Percentiles rank a stretch among this genome's conserved stretches.
These are phyloP conservation scores for Backusella tarrabulga DNA, from an alignment of 192 early-diverging fungal genomes.

Conservation along the genomic window DNA sequence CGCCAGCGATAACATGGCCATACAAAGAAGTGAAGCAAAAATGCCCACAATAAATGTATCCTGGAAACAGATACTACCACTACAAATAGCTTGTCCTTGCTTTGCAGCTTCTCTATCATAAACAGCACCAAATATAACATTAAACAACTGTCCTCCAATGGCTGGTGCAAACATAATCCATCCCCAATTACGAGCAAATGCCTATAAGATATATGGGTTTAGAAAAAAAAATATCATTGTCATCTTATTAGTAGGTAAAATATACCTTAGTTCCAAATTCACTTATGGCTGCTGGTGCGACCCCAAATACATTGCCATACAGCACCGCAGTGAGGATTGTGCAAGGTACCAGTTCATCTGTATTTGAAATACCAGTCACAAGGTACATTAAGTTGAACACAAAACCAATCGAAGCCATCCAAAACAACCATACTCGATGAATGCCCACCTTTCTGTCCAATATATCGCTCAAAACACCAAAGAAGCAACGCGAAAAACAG, in stretches of 20 bases:
- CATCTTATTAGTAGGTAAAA: background rate
- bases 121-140: slow-evolving; percentile 24
- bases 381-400: slow-evolving; percentile 6
- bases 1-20: slow-evolving; percentile 9
- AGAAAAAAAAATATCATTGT: background rate
- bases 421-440: slow-evolving; percentile 28
- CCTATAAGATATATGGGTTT: background rate
- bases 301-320: slow-evolving; percentile 30
- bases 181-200: slow-evolving; percentile 31
- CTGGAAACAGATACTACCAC: slow-evolving; percentile 11
- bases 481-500: slow-evolving; percentile 19
- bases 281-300: slow-evolving; percentile 22
- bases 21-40: background rate
- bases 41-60: slow-evolving; percentile 19
- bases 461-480: slow-evolving; percentile 22
- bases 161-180: slow-evolving; percentile 28
- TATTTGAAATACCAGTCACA: slow-evolving; percentile 2
- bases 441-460: slow-evolving; percentile 5
- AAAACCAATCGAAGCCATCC: slow-evolving; percentile 12
- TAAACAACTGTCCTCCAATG: slow-evolving; percentile 28
- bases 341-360: slow-evolving; percentile 17
- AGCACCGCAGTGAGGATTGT: slow-evolving; percentile 18
- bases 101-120: slow-evolving; percentile 16
- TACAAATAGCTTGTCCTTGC: slow-evolving; percentile 6
- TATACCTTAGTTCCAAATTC: slow-evolving; percentile 28